Evolutionary conservation across 495 filamentous ascomycete genomes (phyloP), one percentile per base, ranked within the genome.

Genomic region (Penicillium goetzii): DNA sequence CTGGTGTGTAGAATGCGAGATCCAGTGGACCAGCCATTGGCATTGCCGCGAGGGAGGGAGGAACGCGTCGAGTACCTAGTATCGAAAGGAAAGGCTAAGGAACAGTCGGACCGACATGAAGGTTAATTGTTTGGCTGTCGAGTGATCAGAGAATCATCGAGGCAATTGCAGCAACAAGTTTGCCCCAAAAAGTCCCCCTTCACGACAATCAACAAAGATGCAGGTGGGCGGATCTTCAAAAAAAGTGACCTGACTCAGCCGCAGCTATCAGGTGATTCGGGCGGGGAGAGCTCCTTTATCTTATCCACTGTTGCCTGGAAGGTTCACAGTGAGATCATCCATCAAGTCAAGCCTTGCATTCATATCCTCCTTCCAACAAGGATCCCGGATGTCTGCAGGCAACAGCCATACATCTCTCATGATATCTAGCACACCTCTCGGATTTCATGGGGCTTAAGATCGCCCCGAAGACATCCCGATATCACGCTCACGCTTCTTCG

Each of bases 21-120:
- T 55, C 43, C 62, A 61, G 58, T 66, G 56, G 58, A 51, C 59
- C 58, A 55, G 69, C 72, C 72, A 72, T 74, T 70, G 67, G 60
- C 58, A 59, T 68, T 40, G 50, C 49, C 49, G 50, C 23, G 40
- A 40, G 43, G 36, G 59, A 33, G 41, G 53, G 4, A 56, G 25
- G 30, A 36, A 32, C 6, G n/a, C 15, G 36, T 23, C 58, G 36
- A 25, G 30, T 8, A n/a, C n/a, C n/a, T n/a, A 23, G 49, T 33
- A 21, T 50, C 6, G n/a, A 43, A n/a, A n/a, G 28, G 7, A 32
- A 58, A 34, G 7, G 9, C 14, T 10, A 10, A 51, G 26, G 36
- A 6, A 17, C 55, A 38, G 38, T 64, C 53, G 57, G 34, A 11
- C 62, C 56, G 40, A 38, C 36, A 51, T 61, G 10, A 9, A 36